A percentile compares a stretch with the other conserved stretches of the same genome.
Conservation (phyloP, 108 stramenopile species). For the Asterionellopsis glacialis region DNA sequence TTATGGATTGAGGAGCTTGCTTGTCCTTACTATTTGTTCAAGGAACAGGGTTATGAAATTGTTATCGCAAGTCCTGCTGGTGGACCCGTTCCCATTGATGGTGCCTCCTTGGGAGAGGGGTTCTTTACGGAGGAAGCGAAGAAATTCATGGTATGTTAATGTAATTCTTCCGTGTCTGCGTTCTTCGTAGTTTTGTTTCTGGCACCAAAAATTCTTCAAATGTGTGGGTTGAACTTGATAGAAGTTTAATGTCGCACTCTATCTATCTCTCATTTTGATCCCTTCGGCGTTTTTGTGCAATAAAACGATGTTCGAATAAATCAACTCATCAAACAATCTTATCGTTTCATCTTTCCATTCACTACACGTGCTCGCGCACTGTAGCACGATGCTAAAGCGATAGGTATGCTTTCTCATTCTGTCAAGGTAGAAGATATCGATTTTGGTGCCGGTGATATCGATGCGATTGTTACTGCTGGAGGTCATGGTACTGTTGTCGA, state of each 20-base stretch:
- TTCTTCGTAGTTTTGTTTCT: no score
- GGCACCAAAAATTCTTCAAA: no score
- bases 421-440: conserved; percentile 39
- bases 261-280: no score
- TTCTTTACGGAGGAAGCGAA: conserved; percentile 61
- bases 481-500: conserved; percentile 75
- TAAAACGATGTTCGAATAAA: no score
- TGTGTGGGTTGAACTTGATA: no score
- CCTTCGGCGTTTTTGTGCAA: no score
- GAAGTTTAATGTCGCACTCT: no score
- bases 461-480: conserved; percentile 61
- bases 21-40: conserved; percentile 68
- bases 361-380: no score
- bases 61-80: conserved; percentile 51
- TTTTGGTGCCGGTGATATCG: conserved; percentile 32
- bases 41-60: conserved; percentile 54
- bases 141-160: conserved; percentile 52
- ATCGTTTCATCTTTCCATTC: no score
- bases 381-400: conserved; percentile 51
- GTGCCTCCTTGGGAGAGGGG: conserved; percentile 25
- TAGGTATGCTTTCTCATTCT: conserved; percentile 47
- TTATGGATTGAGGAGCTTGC: conserved; percentile 82
- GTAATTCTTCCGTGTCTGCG: no score
- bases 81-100: conserved; percentile 72
- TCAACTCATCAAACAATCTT: no score